Conservation (phyloP, 1,284 basidiomycete genomes). For the Heterobasidion irregulare region DNA sequence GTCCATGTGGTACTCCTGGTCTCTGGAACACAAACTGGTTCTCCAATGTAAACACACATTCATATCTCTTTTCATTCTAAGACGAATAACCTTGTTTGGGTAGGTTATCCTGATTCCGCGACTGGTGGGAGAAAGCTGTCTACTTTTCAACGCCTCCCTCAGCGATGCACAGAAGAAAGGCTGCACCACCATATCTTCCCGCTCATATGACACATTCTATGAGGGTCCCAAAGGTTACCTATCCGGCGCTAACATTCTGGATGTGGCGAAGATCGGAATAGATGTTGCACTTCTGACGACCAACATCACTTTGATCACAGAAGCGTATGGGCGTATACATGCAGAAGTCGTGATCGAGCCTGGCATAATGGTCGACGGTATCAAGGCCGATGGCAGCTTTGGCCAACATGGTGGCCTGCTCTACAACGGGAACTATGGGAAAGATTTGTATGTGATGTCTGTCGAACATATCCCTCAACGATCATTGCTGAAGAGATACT, state of each 20-base stretch:
- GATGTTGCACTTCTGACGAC: constrained; percentile 37
- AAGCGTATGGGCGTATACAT: constrained; percentile 42
- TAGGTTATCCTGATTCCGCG: constrained; percentile 54
- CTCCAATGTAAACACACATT: constrained; percentile 32
- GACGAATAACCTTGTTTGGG: constrained; percentile 30
- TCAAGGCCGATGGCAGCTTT: constrained; percentile 55
- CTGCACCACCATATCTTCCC: constrained; percentile 42
- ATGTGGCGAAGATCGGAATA: constrained; percentile 48
- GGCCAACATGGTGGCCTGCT: constrained; percentile 44
- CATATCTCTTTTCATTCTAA: neutral
- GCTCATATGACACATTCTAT: constrained; percentile 44
- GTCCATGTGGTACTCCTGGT: constrained; percentile 48
- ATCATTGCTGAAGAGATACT: neutral
- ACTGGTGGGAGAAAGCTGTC: constrained; percentile 45
- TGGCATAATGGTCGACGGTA: constrained; percentile 42
- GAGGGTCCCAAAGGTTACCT: constrained; percentile 33
- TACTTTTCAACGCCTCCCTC: constrained; percentile 42
- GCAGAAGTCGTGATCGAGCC: constrained; percentile 38
- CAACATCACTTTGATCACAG: constrained; percentile 33
- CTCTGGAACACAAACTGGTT: constrained; percentile 68
- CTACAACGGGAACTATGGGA: constrained; percentile 48
- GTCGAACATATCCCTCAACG: neutral
- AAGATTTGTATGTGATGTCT: constrained; percentile 43
- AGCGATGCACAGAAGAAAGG: constrained; percentile 30
- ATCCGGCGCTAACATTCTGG: constrained; percentile 57